Evolutionary conservation across 768 basidiomycete species (phyloP).

Genomic region (Cystofilobasidium capitatum): DNA sequence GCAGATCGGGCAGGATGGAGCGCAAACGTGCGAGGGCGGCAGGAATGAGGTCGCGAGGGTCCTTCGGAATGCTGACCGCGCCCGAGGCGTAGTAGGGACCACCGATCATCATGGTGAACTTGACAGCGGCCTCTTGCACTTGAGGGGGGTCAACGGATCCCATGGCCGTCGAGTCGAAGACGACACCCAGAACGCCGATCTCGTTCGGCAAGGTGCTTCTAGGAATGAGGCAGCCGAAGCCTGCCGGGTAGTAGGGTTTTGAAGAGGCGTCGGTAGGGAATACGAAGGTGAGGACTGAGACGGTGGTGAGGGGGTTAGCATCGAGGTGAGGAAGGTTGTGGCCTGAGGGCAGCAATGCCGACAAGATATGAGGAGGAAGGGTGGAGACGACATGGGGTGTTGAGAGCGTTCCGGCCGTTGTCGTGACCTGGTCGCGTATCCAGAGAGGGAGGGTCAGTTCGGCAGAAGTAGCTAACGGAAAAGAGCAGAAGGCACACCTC

Average conservation of each 20-base stretch:
- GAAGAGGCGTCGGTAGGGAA: slow-evolving; percentile 46
- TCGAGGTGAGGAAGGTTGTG: slow-evolving; percentile 54
- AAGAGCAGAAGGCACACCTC: no score
- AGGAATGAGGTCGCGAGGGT: slow-evolving; percentile 19
- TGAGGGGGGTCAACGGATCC: slow-evolving; percentile 49
- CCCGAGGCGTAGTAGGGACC: slow-evolving; percentile 53
- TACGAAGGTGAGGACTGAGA: slow-evolving; percentile 80
- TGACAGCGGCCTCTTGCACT: slow-evolving; percentile 46
- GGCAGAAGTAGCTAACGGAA: no score
- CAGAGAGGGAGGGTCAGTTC: no score
- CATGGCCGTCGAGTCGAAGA: slow-evolving; percentile 79
- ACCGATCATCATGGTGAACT: slow-evolving; percentile 83
- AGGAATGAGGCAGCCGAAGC: slow-evolving; percentile 91
- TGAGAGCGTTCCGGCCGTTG: slow-evolving; percentile 5
- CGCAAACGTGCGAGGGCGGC: slow-evolving; percentile 24
- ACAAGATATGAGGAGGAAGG: slow-evolving; percentile 52
- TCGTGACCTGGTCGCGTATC: slow-evolving; percentile 26
- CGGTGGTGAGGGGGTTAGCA: slow-evolving; percentile 63
- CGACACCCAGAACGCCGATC: slow-evolving; percentile 55
- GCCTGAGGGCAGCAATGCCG: slow-evolving; percentile 40
- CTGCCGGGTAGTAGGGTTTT: slow-evolving; percentile 58
- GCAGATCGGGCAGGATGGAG: slow-evolving; percentile 27
- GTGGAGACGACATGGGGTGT: slow-evolving; percentile 61
- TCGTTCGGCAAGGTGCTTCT: slow-evolving; percentile 47
- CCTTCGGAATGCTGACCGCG: slow-evolving; percentile 18